Evolutionary conservation across 2,329 filamentous ascomycete species (phyloP).

Genomic region (Helotiales sp.): DNA sequence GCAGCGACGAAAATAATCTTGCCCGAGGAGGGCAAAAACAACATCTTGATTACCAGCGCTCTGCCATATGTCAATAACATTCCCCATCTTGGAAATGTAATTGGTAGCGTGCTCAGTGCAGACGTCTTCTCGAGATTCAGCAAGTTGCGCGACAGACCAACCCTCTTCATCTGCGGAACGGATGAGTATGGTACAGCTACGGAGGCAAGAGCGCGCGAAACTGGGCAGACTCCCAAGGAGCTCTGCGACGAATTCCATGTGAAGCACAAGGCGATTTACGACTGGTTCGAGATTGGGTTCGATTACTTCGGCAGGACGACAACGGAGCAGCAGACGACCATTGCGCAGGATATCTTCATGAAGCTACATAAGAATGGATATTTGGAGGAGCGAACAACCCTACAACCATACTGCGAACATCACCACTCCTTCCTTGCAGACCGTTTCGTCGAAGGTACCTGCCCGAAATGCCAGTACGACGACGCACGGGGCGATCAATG

Average conservation of each 20-base stretch:
- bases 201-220: slow-evolving; percentile 92
- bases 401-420: slow-evolving; percentile 86
- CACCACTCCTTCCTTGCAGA: slow-evolving; percentile 82
- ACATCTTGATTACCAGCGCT: slow-evolving; percentile 90
- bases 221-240: slow-evolving; percentile 78
- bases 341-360: slow-evolving; percentile 88
- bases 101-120: slow-evolving; percentile 85
- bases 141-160: slow-evolving; percentile 78
- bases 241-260: slow-evolving; percentile 93
- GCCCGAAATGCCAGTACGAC: slow-evolving; percentile 73
- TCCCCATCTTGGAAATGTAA: slow-evolving; percentile 86
- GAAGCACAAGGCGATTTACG: slow-evolving; percentile 87
- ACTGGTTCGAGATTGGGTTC: slow-evolving; percentile 95
- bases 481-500: slow-evolving; percentile 78
- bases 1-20: slow-evolving; percentile 52
- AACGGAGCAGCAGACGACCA: slow-evolving; percentile 85
- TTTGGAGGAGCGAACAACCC: slow-evolving; percentile 83
- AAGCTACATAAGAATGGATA: slow-evolving; percentile 89
- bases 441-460: slow-evolving; percentile 81
- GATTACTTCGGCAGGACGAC: slow-evolving; percentile 95
- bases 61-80: slow-evolving; percentile 82
- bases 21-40: slow-evolving; percentile 76
- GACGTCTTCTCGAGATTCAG: slow-evolving; percentile 86
- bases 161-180: slow-evolving; percentile 84
- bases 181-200: slow-evolving; percentile 97